These are phyloP conservation scores for Hypomontagnella submonticulosa DNA, from an alignment of 495 filamentous ascomycete species.

Conservation along the genomic window DNA sequence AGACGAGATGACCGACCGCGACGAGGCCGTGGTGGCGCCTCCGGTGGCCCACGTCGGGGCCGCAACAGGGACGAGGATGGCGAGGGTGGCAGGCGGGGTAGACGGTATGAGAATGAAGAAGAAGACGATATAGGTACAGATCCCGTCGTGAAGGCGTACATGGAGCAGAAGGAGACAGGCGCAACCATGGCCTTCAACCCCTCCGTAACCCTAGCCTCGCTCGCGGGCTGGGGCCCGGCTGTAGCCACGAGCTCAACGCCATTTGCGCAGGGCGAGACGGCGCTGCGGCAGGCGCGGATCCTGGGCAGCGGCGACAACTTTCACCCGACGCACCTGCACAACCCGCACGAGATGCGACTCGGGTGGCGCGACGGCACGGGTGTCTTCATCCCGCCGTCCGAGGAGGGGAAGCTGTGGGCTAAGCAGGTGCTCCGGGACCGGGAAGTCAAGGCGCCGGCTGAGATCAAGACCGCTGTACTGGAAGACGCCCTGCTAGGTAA, in stretches of 20 bases:
- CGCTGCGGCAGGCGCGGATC: conserved; percentile 41
- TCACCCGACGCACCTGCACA: conserved; percentile 14
- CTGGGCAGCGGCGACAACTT: conserved; percentile 39
- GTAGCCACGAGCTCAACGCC: conserved; percentile 18
- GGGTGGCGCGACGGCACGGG: conserved; percentile 19
- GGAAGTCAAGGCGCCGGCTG: conserved; percentile 26
- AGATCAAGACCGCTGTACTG: conserved; percentile 51
- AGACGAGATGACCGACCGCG: conserved; percentile 36
- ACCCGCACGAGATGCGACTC: not conserved
- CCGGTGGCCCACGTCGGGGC: conserved; percentile 8
- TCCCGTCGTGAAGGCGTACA: conserved; percentile 17
- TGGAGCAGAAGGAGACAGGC: conserved; percentile 34
- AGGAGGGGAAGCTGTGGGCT: conserved; percentile 25
- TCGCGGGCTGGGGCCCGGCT: conserved; percentile 41
- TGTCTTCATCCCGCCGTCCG: conserved; percentile 34
- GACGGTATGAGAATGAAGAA: not conserved
- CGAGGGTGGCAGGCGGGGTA: not conserved
- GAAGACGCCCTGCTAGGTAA: conserved; percentile 55
- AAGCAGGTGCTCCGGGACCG: conserved; percentile 11
- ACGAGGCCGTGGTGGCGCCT: conserved; percentile 15
- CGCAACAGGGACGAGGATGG: conserved; percentile 16
- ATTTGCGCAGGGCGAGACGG: conserved; percentile 36
- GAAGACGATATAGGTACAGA: not conserved
- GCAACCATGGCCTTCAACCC: conserved; percentile 31
- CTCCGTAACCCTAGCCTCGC: conserved; percentile 1